Evolutionary conservation across 345 rosid genomes (phyloP).

Genomic region (Camelina neglecta): DNA sequence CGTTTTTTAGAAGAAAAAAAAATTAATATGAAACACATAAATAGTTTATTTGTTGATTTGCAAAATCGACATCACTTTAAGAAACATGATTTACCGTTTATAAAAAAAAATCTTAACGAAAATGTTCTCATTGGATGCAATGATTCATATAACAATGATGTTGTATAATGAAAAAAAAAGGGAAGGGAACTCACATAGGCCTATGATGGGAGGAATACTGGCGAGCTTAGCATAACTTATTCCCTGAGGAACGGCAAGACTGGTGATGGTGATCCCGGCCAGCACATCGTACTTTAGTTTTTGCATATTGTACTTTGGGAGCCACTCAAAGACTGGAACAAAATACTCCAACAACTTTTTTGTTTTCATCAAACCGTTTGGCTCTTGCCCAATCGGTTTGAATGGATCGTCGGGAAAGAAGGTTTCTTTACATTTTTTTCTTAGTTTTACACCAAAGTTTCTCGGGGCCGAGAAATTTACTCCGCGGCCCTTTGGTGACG

Average conservation of each 20-base stretch:
- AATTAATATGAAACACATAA: background rate
- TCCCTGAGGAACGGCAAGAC: slow-evolving; percentile 95
- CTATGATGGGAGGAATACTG: slow-evolving; percentile 73
- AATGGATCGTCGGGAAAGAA: slow-evolving; percentile 91
- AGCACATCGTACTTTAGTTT: slow-evolving; percentile 65
- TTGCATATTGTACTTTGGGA: slow-evolving; percentile 61
- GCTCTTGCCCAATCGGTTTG: slow-evolving; percentile 46
- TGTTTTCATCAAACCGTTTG: slow-evolving; percentile 17
- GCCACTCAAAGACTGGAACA: slow-evolving; percentile 78
- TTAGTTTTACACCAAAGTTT: slow-evolving; percentile 50
- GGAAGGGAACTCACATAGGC: slow-evolving; percentile 63
- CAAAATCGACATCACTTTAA: background rate
- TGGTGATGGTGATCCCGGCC: slow-evolving; percentile 90
- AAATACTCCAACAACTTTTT: slow-evolving; percentile 62
- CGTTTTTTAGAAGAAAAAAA: no score
- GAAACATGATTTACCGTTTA: background rate
- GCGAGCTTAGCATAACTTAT: slow-evolving; percentile 96
- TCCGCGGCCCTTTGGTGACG: background rate
- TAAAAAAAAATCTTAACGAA: background rate
- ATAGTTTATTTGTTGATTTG: background rate
- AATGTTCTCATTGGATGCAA: background rate
- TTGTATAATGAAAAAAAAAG: background rate
- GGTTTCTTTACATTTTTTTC: slow-evolving; percentile 68
- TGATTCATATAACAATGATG: background rate
- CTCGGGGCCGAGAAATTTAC: slow-evolving; percentile 67